Percentiles rank a stretch among this genome's conserved stretches.
These are phyloP conservation scores for Tuber melanosporum DNA, from an alignment of 495 filamentous ascomycete genomes.

Conservation along the genomic window DNA sequence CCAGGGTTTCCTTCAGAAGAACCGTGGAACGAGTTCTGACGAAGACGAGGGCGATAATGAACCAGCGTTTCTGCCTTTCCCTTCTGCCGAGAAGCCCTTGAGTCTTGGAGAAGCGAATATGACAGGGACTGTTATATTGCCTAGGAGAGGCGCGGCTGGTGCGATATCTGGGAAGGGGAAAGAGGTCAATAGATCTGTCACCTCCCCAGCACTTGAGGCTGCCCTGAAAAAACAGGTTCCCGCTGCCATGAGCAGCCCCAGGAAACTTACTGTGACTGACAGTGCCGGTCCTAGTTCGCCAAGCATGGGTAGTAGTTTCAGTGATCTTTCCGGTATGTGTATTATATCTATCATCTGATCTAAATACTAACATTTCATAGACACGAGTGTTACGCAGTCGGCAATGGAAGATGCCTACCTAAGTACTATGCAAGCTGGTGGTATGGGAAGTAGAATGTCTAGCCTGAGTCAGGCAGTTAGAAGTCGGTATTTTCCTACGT, in stretches of 20 bases:
- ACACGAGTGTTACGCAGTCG: slow-evolving; percentile 88
- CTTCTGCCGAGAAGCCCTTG: slow-evolving; percentile 22
- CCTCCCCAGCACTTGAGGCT: slow-evolving; percentile 18
- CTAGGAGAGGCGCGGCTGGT: slow-evolving; percentile 14
- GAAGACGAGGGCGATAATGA: slow-evolving; percentile 56
- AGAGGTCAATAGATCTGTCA: slow-evolving; percentile 17
- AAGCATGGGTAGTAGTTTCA: slow-evolving; percentile 97
- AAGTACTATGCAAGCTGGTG: slow-evolving; percentile 79
- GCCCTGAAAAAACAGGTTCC: background rate
- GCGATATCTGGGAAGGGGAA: slow-evolving; percentile 28
- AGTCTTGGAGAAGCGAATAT: slow-evolving; percentile 18
- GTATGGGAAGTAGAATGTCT: slow-evolving; percentile 83
- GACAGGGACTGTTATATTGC: slow-evolving; percentile 27
- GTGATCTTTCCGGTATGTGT: slow-evolving; percentile 82
- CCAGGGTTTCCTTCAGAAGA: slow-evolving; percentile 37
- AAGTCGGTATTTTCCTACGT: slow-evolving; percentile 37
- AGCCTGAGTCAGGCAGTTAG: slow-evolving; percentile 59
- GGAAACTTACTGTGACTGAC: slow-evolving; percentile 23
- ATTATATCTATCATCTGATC: slow-evolving; percentile 14
- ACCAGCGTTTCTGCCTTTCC: slow-evolving; percentile 70
- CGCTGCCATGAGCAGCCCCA: slow-evolving; percentile 26
- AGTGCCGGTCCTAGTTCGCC: slow-evolving; percentile 53
- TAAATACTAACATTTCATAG: slow-evolving; percentile 45
- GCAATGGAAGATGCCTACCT: slow-evolving; percentile 89
- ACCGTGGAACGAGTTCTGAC: slow-evolving; percentile 46